These are phyloP conservation scores for Drosera capensis DNA, from an alignment of 148 eudicot species.

Conservation along the genomic window DNA sequence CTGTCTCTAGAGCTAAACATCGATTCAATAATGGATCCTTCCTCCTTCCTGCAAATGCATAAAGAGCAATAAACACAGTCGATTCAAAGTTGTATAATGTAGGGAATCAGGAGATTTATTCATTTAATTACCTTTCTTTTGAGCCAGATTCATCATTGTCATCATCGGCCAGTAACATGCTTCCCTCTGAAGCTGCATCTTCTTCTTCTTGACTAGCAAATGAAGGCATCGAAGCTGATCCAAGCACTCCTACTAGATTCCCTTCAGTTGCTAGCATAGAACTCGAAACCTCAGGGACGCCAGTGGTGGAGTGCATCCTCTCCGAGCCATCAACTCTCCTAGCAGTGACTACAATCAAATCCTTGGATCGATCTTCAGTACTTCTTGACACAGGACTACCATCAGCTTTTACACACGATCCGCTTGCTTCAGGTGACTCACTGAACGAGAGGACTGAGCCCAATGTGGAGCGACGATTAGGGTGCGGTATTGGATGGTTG, in stretches of 20 bases:
- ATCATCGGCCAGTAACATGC: too few relatives aligned
- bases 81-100: background rate
- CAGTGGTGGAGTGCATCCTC: slow-evolving; percentile 23
- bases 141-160: slow-evolving; percentile 35
- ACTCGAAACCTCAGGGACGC: slow-evolving; percentile 27
- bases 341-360: too few relatives aligned
- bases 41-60: slow-evolving; percentile 39
- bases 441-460: slow-evolving; percentile 14
- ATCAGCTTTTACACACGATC: slow-evolving; percentile 14
- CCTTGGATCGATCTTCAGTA: slow-evolving; percentile 10
- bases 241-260: slow-evolving; percentile 19
- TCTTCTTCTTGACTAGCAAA: slow-evolving; percentile 29
- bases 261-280: slow-evolving; percentile 17
- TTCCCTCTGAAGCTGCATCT: slow-evolving; percentile 45
- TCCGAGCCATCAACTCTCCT: slow-evolving; percentile 28
- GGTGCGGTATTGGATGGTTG: slow-evolving; percentile 50
- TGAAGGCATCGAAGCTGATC: slow-evolving; percentile 25
- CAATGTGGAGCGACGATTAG: slow-evolving; percentile 18
- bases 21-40: too few relatives aligned
- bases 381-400: slow-evolving; percentile 19
- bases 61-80: background rate
- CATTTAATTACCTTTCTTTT: slow-evolving; percentile 44
- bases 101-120: background rate
- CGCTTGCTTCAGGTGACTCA: slow-evolving; percentile 15
- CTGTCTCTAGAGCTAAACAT: slow-evolving; percentile 27